These are phyloP conservation scores for Ophiostoma ulmi DNA, from an alignment of 2,329 filamentous ascomycete genomes.

Conservation along the genomic window DNA sequence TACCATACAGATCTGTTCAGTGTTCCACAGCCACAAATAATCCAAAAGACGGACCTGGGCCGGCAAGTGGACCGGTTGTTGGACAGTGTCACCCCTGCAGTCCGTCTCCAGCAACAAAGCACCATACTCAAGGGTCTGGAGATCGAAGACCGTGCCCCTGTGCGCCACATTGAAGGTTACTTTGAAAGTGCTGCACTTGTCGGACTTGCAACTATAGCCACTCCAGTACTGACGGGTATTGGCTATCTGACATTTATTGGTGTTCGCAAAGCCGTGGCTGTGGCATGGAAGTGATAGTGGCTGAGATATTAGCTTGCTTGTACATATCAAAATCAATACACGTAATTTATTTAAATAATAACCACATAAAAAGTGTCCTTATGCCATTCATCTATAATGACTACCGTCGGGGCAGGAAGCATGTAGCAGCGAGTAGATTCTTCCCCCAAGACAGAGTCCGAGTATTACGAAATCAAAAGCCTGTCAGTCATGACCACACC, in stretches of 20 bases:
- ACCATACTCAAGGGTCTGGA: background rate
- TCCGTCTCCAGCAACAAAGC: background rate
- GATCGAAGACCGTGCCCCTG: background rate
- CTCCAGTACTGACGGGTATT: background rate
- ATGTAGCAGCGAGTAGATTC: too few species aligned
- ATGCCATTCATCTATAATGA: too few species aligned
- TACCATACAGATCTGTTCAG: background rate
- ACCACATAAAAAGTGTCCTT: too few species aligned
- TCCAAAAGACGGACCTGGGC: background rate
- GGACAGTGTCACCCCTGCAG: background rate
- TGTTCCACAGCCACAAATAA: background rate
- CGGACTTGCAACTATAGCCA: constrained; percentile 12
- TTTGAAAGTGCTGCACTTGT: constrained; percentile 21
- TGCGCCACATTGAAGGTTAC: constrained; percentile 16
- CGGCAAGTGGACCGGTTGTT: constrained; percentile 1
- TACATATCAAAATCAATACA: too few species aligned
- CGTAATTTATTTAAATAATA: too few species aligned
- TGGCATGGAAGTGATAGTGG: background rate
- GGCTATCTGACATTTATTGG: background rate
- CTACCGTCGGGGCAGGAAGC: too few species aligned
- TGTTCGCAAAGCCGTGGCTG: background rate
- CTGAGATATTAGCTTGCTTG: background rate
- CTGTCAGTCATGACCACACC: background rate
- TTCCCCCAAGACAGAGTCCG: too few species aligned
- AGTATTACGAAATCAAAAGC: background rate